Conservation (phyloP, 306 rosid genomes). For the Arachis stenosperma region DNA sequence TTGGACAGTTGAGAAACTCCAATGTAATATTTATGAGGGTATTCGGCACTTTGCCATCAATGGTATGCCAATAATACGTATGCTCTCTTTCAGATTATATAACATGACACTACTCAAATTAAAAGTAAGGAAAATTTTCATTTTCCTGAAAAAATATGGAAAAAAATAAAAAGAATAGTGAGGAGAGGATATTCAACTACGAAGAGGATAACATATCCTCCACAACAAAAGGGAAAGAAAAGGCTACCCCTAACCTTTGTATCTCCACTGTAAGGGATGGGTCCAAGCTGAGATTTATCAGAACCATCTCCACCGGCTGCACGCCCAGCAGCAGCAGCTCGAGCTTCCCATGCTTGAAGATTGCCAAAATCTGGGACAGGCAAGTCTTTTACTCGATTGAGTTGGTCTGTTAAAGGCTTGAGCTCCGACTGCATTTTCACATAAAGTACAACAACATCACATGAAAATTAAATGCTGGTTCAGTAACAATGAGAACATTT, state of each 20-base stretch:
- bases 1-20: too few relatives aligned
- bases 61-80: too few relatives aligned
- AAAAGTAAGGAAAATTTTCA: neutral
- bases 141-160: too few relatives aligned
- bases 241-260: slow-evolving; percentile 54
- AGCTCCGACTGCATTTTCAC: slow-evolving; percentile 61
- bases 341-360: slow-evolving; percentile 87
- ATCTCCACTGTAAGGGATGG: slow-evolving; percentile 81
- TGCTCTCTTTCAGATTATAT: too few relatives aligned
- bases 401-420: slow-evolving; percentile 76
- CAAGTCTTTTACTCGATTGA: slow-evolving; percentile 74
- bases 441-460: neutral
- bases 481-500: slow-evolving; percentile 31
- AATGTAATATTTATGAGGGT: too few relatives aligned
- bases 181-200: neutral
- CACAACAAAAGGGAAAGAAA: neutral
- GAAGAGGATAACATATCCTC: neutral
- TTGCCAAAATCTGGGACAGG: slow-evolving; percentile 73
- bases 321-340: slow-evolving; percentile 71
- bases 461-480: neutral
- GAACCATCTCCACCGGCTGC: slow-evolving; percentile 73
- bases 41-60: too few relatives aligned
- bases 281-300: slow-evolving; percentile 58
- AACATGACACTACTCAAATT: neutral
- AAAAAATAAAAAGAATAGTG: neutral